Conservation (phyloP, 2,329 filamentous ascomycete species). For the Verticillium isaacii region DNA sequence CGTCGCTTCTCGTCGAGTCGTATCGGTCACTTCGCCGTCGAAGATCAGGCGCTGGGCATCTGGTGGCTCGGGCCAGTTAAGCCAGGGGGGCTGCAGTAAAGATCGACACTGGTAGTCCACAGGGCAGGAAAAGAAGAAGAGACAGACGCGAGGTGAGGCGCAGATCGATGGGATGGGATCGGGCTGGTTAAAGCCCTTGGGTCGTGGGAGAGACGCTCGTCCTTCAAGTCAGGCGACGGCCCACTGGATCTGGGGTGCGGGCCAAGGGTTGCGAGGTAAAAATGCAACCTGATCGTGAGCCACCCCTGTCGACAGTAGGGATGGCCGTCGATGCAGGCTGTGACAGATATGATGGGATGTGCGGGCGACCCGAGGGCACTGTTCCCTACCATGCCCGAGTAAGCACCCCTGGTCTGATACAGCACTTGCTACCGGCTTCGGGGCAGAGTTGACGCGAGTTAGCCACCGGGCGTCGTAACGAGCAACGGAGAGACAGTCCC, state of each 20-base stretch:
- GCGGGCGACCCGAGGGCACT: background rate
- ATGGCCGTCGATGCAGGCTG: background rate
- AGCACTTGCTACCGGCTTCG: background rate
- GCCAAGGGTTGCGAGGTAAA: background rate
- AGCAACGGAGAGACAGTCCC: background rate
- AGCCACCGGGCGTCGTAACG: background rate
- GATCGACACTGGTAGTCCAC: background rate
- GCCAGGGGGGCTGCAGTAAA: background rate
- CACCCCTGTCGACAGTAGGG: background rate
- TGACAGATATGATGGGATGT: background rate
- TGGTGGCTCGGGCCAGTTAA: background rate
- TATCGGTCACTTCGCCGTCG: background rate
- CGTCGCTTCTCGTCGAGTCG: background rate
- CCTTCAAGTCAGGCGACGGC: background rate
- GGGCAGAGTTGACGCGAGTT: background rate
- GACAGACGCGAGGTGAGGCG: background rate
- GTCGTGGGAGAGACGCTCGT: background rate
- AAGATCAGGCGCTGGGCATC: background rate
- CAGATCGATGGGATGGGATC: background rate
- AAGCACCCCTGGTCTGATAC: background rate
- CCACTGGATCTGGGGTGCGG: background rate
- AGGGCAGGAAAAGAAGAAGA: background rate
- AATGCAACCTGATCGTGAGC: background rate
- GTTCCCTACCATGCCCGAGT: background rate
- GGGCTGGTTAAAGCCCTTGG: background rate